A percentile compares a stretch with the other conserved stretches of the same genome.
Evolutionary conservation across 2,329 filamentous ascomycete genomes (phyloP).

Genomic region (Cercospora sp.): DNA sequence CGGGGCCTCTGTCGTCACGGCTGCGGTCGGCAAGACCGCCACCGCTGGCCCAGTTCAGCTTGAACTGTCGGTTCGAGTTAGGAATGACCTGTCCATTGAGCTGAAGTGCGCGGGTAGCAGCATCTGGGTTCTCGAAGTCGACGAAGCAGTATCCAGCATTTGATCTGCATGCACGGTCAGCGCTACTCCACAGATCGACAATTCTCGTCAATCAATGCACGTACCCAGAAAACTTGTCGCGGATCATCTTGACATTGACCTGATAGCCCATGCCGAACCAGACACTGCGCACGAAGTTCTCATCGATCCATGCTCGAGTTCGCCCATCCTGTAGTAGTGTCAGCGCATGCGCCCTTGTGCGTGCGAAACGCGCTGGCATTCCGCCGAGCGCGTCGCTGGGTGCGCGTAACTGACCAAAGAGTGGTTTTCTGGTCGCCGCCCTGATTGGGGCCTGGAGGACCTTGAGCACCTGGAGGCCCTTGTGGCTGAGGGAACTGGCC

Average conservation of each 20-base stretch:
- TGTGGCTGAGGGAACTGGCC: conserved; percentile 47
- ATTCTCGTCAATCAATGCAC: conserved; percentile 20
- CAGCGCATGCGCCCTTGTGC: conserved; percentile 3
- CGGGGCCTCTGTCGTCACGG: conserved; percentile 91
- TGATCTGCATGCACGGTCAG: conserved; percentile 49
- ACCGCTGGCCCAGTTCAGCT: conserved; percentile 98
- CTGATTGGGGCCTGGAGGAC: conserved; percentile 41
- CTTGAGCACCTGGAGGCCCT: conserved; percentile 43
- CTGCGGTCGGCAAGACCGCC: conserved; percentile 92
- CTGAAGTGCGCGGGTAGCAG: conserved; percentile 85
- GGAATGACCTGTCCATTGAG: conserved; percentile 88
- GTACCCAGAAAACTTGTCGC: conserved; percentile 97
- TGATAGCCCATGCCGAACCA: conserved; percentile 91
- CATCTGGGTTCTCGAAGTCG: conserved; percentile 80
- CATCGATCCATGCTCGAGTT: conserved; percentile 98
- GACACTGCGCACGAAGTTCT: conserved; percentile 95
- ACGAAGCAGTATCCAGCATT: conserved; percentile 99
- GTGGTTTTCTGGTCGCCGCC: conserved; percentile 54
- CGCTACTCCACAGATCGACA: conserved; percentile 7
- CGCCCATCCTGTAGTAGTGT: conserved; percentile 79
- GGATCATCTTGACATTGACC: conserved; percentile 99
- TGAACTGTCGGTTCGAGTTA: conserved; percentile 93
- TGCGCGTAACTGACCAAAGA: conserved; percentile 48
- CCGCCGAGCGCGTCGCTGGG: neutral
- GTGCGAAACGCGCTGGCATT: neutral